Evolutionary conservation across 2,329 filamentous ascomycete genomes (phyloP).

Genomic region (Nemania abortiva): DNA sequence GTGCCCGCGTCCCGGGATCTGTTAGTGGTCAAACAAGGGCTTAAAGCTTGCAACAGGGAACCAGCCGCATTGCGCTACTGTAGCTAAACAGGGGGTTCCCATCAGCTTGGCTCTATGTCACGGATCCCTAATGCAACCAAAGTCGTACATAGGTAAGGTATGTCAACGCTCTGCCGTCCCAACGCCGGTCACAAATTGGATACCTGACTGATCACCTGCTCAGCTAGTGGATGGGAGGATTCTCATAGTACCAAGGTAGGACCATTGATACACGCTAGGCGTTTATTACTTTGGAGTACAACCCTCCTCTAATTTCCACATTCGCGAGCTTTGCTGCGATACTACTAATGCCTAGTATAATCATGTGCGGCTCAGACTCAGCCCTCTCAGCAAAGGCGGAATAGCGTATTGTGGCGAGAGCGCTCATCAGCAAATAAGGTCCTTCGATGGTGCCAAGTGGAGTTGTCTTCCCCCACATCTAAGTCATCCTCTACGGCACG

Average conservation of each 20-base stretch:
- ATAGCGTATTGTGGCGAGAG: not conserved
- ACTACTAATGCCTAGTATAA: not conserved
- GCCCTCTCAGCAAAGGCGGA: not conserved
- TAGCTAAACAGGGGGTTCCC: not conserved
- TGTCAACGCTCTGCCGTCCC: not conserved
- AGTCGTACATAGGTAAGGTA: not conserved
- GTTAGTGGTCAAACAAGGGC: not conserved
- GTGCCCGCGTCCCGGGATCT: conserved; percentile 14
- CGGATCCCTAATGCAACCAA: conserved; percentile 16
- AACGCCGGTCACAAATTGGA: not conserved
- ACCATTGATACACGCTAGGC: not conserved
- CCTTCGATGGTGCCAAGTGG: not conserved
- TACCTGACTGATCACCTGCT: not conserved
- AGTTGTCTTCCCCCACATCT: not conserved
- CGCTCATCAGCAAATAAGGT: conserved; percentile 11
- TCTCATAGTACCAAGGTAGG: not conserved
- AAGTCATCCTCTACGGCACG: not conserved
- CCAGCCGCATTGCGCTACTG: not conserved
- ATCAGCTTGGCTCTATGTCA: conserved; percentile 19
- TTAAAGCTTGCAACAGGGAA: not conserved
- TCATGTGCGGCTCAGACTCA: conserved; percentile 19
- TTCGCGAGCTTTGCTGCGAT: conserved; percentile 5
- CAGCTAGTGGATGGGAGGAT: not conserved
- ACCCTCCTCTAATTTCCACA: conserved; percentile 8
- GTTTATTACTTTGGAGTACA: not conserved